Base-by-base conservation (phyloP, 2,329 filamentous ascomycete genomes). In the Coniochaeta sp. region DNA sequence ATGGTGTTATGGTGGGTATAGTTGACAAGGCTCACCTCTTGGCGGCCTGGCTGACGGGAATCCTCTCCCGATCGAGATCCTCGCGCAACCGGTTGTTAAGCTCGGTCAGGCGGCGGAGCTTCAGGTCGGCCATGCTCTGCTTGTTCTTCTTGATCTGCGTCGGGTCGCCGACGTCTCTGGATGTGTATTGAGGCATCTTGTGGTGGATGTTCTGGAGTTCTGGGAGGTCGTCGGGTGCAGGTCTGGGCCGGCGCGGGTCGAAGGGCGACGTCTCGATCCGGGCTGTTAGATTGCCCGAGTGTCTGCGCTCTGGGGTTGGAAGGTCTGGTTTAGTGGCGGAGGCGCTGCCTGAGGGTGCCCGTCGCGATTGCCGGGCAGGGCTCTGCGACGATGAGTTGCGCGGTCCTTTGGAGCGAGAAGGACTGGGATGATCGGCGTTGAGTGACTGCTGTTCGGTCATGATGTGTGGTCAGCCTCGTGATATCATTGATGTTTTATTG, bases 121-220 rank as follows among this genome's bases (percentile, higher is more conserved):
- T 99, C 59, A 99, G 82, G 71, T 99, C 94, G 62, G 92, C 92
- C 89, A 99, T 97, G 69, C 90, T 96, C 76, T 97, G 94, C 79
- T 96, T 96, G 78, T 95, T 97, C 77, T 91, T 95, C 80, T 82
- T 84, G 63, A 83, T 81, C 68, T 85, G 81, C 63, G 79, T 81
- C 68, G 81, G 80, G 67, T 86, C 82, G 71, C 80, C 81, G 56
- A 82, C 79, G 65, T 86, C 82, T 62, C 82, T 79, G 48, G 82
- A 84, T 53, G 81, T 83, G 72, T 85, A 86, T 59, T 81, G 76
- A 71, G 82, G 79, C 81, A 85, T 84, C n/a, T 48, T 48, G 45
- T 10, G 14, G 24, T 7, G 3, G 7, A 38, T 6, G 6, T 30
- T 22, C 18, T 28, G 45, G 24, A 48, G 26, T 22, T 48, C 45